Evolutionary conservation across 2,329 filamentous ascomycete genomes (phyloP), one percentile per base, ranked within the genome.

Genomic region (Chaetothyriales sp.): DNA sequence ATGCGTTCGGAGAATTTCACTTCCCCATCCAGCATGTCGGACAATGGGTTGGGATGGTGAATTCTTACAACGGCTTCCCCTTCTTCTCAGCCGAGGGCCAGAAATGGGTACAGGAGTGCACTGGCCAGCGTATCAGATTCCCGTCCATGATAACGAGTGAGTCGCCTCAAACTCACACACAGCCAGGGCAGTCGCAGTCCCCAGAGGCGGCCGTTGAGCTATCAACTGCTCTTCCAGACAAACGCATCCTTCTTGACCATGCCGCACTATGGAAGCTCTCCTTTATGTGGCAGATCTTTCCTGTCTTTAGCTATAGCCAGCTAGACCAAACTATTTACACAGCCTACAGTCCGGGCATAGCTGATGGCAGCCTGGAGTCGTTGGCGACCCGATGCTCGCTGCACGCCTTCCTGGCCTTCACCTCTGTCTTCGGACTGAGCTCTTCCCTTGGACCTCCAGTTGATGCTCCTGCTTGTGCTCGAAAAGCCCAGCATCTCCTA

Each of bases 51-150:
- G 73, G 73, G 8, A 65, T 66, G 10, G 69, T 74, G 28, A 74
- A 68, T 56, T 62, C 69, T 6, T 65, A 69, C 46, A 73, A 70
- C 12, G 73, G 74, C 5, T 68, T 76, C 1, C 74, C 74, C 0
- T 68, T 74, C 43, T 66, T 77, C 43, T 72, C 74, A 0, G 60
- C 64, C 0, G 65, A 71, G 12, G 73, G 74, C 5, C 68, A 67
- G 48, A 59, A 70, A 56, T 76, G 73, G 72, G 70, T 77, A 32
- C 63, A 39, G 15, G 32, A 39, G 15, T 39, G 32, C 10, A 39
- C 32, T 12, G 32, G 32, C 32, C 32, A 39, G 32, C 9, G 32
- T 39, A 39, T 39, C 32, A 39, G 32, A 39, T 39, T 39, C 10
- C 32, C 32, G 3, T 39, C 32, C 32, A 39, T 39, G 32, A 39